These are phyloP conservation scores for Nicotiana tomentosiformis DNA, from an alignment of 257 asterid species.

Conservation along the genomic window DNA sequence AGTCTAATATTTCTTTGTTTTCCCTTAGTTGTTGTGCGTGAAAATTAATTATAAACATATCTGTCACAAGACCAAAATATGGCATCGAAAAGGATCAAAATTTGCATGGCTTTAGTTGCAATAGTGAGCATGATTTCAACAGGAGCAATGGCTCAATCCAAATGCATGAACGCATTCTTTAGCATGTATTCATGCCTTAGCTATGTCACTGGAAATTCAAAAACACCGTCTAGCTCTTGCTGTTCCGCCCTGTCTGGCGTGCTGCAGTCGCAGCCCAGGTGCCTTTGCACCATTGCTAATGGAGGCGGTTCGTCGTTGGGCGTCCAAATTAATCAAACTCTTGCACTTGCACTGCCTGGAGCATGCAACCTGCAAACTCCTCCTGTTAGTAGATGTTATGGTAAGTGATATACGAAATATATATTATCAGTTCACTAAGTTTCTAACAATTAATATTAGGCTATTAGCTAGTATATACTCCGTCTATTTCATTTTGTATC, in stretches of 20 bases:
- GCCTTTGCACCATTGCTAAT: slow-evolving; percentile 52
- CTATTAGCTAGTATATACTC: too few species aligned
- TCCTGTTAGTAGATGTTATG: slow-evolving; percentile 48
- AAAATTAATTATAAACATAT: neutral
- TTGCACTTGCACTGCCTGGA: slow-evolving; percentile 48
- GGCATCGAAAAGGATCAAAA: slow-evolving; percentile 30
- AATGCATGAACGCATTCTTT: slow-evolving; percentile 41
- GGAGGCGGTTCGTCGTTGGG: slow-evolving; percentile 49
- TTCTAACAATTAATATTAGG: too few species aligned
- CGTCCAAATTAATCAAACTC: slow-evolving; percentile 46
- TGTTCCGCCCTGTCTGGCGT: slow-evolving; percentile 52
- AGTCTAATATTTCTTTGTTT: too few species aligned
- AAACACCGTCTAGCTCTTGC: slow-evolving; percentile 46
- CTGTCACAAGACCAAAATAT: slow-evolving; percentile 14
- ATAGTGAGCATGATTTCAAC: slow-evolving; percentile 11
- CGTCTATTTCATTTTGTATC: too few species aligned
- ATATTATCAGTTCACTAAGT: too few species aligned
- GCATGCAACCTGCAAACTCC: slow-evolving; percentile 57
- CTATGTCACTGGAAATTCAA: slow-evolving; percentile 48
- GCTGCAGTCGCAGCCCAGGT: slow-evolving; percentile 50
- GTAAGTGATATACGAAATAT: slow-evolving; percentile 21
- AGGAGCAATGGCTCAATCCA: slow-evolving; percentile 41
- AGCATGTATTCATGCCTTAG: slow-evolving; percentile 66
- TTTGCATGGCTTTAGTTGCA: neutral
- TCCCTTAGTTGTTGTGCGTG: too few species aligned